Percentiles rank a stretch among this genome's conserved stretches.
These are phyloP conservation scores for Amanita jacksonii DNA, from an alignment of 768 basidiomycete genomes.

Conservation along the genomic window DNA sequence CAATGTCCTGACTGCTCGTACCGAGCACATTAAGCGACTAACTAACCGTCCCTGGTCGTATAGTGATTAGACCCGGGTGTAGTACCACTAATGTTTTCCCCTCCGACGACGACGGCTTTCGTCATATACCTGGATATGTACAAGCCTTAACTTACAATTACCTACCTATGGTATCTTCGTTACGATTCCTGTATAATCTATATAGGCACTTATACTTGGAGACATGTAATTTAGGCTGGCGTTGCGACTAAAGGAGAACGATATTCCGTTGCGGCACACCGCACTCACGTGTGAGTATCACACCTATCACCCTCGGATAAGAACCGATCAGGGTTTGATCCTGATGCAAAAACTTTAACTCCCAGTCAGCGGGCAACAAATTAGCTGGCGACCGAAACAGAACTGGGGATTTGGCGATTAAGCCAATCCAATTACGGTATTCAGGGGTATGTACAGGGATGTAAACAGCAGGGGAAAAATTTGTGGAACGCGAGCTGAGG, in stretches of 20 bases:
- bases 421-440: conserved; percentile 4
- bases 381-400: conserved; percentile 6
- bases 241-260: neutral
- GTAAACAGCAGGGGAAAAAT: neutral
- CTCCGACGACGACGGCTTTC: conserved; percentile 1
- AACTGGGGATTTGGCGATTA: conserved; percentile 4
- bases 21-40: conserved; percentile 8
- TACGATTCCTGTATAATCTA: conserved; percentile 5
- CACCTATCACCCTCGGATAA: conserved; percentile 5
- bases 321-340: conserved; percentile 11
- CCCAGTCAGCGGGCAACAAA: conserved; percentile 1
- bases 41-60: conserved; percentile 3
- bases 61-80: too few relatives aligned
- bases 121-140: conserved; percentile 15
- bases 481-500: neutral
- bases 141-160: conserved; percentile 8
- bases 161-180: conserved; percentile 3
- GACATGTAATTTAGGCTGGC: too few relatives aligned
- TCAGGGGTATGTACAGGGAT: conserved; percentile 2
- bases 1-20: conserved; percentile 33
- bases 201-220: neutral
- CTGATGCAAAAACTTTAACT: conserved; percentile 7
- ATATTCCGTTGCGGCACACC: neutral
- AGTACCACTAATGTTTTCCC: too few relatives aligned
- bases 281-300: neutral